Evolutionary conservation across 169 alveolate species (phyloP).

Genomic region (Plasmodium knowlesi): DNA sequence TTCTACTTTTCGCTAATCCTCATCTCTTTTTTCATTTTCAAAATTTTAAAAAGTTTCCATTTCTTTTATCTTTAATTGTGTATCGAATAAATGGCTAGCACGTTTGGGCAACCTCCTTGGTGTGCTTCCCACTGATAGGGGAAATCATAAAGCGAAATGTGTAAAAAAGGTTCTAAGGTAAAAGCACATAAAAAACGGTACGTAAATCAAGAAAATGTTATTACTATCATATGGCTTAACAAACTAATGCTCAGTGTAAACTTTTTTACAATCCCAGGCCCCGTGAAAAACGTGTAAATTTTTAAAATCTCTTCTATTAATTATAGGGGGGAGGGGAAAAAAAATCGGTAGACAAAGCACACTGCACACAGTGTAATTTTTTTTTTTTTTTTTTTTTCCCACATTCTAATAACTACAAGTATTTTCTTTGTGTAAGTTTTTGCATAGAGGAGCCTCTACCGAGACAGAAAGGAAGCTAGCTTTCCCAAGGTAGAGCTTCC

Average conservation of each 20-base stretch:
- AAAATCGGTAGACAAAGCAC: constrained; percentile 41
- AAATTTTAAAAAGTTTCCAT: not conserved
- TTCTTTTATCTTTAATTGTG: not conserved
- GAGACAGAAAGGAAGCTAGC: constrained; percentile 1
- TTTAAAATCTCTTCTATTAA: not conserved
- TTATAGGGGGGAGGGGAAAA: not conserved
- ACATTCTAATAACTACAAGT: not conserved
- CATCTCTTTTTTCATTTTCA: not conserved
- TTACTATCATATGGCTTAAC: not conserved
- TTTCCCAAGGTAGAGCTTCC: not conserved
- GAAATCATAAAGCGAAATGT: not conserved
- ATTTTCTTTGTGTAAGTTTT: not conserved
- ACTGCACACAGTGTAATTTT: constrained; percentile 25
- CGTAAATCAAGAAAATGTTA: not conserved
- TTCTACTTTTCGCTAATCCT: not conserved
- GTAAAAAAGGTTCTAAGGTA: not conserved
- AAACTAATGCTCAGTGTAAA: not conserved
- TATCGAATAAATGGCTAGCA: not conserved
- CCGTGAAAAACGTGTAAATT: not conserved
- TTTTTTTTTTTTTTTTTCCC: not conserved
- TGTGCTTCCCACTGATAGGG: not conserved
- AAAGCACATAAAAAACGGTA: not conserved
- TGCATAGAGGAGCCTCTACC: not conserved
- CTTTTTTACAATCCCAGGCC: not conserved
- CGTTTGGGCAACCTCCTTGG: not conserved